These are phyloP conservation scores for Clarireedia monteithiana DNA, from an alignment of 2,329 filamentous ascomycete genomes.

Conservation along the genomic window DNA sequence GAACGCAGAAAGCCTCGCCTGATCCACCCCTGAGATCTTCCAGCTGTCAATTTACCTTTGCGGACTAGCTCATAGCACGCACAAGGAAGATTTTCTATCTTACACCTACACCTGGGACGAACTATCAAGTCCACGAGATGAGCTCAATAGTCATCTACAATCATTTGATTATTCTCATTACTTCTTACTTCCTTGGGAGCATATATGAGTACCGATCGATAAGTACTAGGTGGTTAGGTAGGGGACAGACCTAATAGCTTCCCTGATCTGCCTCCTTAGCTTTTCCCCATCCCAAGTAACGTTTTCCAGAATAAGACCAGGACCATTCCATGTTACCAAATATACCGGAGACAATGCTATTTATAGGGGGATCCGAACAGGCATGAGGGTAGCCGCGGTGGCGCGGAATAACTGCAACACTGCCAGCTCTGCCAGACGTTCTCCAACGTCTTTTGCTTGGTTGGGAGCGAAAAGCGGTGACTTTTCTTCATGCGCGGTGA, in stretches of 20 bases:
- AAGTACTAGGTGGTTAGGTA: too few species aligned
- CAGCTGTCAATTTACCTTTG: too few species aligned
- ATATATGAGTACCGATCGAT: too few species aligned
- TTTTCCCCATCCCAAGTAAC: neutral
- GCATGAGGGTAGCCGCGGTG: neutral
- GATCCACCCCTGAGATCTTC: too few species aligned
- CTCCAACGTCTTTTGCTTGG: conserved; percentile 5
- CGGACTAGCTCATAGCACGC: too few species aligned
- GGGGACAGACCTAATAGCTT: neutral
- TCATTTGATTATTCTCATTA: too few species aligned
- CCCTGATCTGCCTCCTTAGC: neutral
- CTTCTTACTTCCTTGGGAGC: too few species aligned
- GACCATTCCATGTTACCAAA: neutral
- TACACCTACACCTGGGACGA: too few species aligned
- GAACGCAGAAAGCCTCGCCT: too few species aligned
- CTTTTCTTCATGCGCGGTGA: neutral
- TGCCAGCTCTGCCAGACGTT: neutral
- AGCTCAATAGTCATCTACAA: too few species aligned
- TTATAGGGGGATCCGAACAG: neutral
- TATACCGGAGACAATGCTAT: neutral
- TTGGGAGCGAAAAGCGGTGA: neutral
- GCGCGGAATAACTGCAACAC: neutral
- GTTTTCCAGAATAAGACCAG: neutral
- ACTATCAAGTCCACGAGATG: too few species aligned
- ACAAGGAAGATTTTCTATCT: too few species aligned